These are phyloP conservation scores for Clarireedia paspali DNA, from an alignment of 2,329 filamentous ascomycete species.

Conservation along the genomic window DNA sequence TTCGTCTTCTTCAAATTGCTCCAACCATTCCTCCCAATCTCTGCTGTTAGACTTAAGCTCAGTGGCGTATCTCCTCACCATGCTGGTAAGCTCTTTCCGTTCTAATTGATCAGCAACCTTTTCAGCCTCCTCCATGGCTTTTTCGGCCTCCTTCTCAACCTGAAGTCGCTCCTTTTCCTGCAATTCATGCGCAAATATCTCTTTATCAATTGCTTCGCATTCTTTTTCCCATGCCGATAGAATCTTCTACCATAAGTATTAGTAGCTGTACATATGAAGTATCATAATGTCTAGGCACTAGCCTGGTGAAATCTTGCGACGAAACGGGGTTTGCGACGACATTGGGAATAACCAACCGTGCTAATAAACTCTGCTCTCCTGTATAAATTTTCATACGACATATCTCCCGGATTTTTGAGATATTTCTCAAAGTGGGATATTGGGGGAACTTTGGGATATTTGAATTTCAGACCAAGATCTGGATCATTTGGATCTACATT, in stretches of 20 bases:
- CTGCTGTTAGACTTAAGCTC: slow-evolving; percentile 1
- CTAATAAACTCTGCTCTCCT: slow-evolving; percentile 15
- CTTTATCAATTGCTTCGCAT: slow-evolving; percentile 21
- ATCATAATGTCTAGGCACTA: no score
- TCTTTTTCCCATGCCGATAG: slow-evolving; percentile 23
- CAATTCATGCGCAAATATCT: slow-evolving; percentile 20
- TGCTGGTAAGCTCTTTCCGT: slow-evolving; percentile 7
- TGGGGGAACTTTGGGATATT: slow-evolving; percentile 21
- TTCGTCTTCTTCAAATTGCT: slow-evolving; percentile 1
- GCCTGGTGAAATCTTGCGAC: no score
- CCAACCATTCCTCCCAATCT: slow-evolving; percentile 6
- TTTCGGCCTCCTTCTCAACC: slow-evolving; percentile 14
- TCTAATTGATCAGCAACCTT: slow-evolving; percentile 11
- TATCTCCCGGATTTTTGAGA: slow-evolving; percentile 18
- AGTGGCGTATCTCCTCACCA: not conserved
- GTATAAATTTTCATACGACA: slow-evolving; percentile 24
- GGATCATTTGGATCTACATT: slow-evolving; percentile 6
- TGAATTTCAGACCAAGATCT: slow-evolving; percentile 7
- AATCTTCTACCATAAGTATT: slow-evolving; percentile 7
- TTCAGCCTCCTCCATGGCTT: slow-evolving; percentile 14
- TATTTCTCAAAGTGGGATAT: slow-evolving; percentile 21
- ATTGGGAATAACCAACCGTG: not conserved
- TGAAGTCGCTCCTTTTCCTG: slow-evolving; percentile 14
- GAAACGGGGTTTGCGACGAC: not conserved
- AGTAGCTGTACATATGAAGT: not conserved